phyloP scores from a whole-genome alignment of 352 stramenopile species.

The Phytopythium kandeliae region DNA sequence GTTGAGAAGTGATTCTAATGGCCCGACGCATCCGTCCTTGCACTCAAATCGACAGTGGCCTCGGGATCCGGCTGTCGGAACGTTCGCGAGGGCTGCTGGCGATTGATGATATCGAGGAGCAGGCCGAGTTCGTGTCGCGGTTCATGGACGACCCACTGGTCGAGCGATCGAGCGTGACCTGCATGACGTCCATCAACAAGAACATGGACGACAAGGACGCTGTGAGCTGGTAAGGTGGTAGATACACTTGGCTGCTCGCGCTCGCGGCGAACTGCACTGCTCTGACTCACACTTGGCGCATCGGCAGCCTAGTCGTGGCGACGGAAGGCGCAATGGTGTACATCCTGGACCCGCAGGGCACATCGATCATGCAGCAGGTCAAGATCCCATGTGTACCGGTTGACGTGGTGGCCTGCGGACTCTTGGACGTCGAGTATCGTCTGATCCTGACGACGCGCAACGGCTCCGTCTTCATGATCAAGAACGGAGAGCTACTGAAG shows the following conservation, averaged over 20 bases:
- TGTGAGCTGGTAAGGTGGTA: constrained; percentile 58
- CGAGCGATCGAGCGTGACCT: constrained; percentile 76
- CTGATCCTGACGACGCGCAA: constrained; percentile 85
- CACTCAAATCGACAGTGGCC: constrained; percentile 18
- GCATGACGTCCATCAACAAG: constrained; percentile 88
- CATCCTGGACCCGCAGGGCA: constrained; percentile 70
- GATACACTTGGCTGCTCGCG: too few species aligned
- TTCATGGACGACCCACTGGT: constrained; percentile 76
- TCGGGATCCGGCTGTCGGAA: constrained; percentile 65
- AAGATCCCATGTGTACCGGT: constrained; percentile 66
- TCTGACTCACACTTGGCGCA: background rate
- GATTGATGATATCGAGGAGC: constrained; percentile 79
- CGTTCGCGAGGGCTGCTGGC: constrained; percentile 63
- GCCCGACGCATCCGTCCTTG: too few species aligned
- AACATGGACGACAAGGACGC: constrained; percentile 82
- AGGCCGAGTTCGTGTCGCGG: constrained; percentile 73
- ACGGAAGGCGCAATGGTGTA: constrained; percentile 83
- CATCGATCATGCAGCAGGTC: constrained; percentile 58
- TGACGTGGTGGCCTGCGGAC: constrained; percentile 62
- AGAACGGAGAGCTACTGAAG: constrained; percentile 86
- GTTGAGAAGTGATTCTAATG: background rate
- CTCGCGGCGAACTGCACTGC: too few species aligned
- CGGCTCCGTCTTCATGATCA: constrained; percentile 85
- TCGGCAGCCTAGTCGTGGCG: constrained; percentile 70
- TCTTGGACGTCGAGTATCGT: constrained; percentile 84